A percentile compares a stretch with the other conserved stretches of the same genome.
Evolutionary conservation across 805 yeast genomes (phyloP).

Genomic region (Starmerella lactis-condensi): DNA sequence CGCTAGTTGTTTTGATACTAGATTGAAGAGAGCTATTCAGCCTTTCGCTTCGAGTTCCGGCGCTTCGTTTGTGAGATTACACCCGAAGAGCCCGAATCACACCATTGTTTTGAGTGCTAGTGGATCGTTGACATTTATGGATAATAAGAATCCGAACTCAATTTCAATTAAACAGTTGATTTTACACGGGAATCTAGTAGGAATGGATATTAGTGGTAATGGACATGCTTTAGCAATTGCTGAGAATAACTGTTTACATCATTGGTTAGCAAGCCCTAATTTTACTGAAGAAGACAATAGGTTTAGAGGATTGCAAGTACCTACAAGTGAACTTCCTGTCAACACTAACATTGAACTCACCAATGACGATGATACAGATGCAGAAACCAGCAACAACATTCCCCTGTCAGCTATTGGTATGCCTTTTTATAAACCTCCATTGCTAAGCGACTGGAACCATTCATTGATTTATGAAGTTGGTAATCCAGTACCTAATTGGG

Average conservation of each 20-base stretch:
- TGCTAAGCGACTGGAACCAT: conserved; percentile 63
- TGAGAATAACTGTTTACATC: conserved; percentile 43
- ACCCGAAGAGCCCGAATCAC: conserved; percentile 69
- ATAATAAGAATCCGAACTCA: conserved; percentile 58
- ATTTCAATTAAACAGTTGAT: conserved; percentile 51
- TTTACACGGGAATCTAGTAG: conserved; percentile 29
- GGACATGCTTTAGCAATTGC: conserved; percentile 64
- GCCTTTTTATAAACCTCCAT: conserved; percentile 64
- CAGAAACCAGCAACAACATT: no score
- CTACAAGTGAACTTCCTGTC: conserved; percentile 19
- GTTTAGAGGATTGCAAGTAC: conserved; percentile 20
- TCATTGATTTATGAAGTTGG: conserved; percentile 40
- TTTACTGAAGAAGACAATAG: conserved; percentile 17
- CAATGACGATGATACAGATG: conserved; percentile 6
- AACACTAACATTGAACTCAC: conserved; percentile 5
- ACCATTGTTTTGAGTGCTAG: conserved; percentile 51
- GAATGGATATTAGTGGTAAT: conserved; percentile 39
- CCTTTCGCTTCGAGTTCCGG: conserved; percentile 84
- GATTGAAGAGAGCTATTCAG: conserved; percentile 48
- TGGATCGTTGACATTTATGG: conserved; percentile 77
- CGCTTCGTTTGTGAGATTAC: conserved; percentile 65
- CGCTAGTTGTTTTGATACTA: conserved; percentile 62
- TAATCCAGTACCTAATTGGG: conserved; percentile 30
- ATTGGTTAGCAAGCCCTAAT: conserved; percentile 47
- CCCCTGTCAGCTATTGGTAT: conserved; percentile 64